Evolutionary conservation across 1,139 yeast genomes (phyloP), one percentile per base, ranked within the genome.

Genomic region (Debaryomycetaceae sp.): DNA sequence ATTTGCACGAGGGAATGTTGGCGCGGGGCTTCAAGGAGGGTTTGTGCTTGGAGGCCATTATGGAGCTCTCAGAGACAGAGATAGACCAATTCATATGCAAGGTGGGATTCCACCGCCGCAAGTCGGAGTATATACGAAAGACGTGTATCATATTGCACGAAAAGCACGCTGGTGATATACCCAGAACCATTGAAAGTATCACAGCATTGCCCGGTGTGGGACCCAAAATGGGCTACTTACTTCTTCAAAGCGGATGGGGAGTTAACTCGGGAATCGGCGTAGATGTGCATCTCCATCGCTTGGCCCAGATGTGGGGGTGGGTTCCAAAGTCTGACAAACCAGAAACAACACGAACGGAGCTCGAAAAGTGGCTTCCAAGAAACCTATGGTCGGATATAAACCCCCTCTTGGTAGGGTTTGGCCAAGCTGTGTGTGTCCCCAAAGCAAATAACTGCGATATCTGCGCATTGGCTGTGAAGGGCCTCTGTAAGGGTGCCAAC

Each of bases 321-420:
- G 84, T 83, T 4, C 76, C 51, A 57, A 70, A 57, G 43, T 75
- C 63, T 54, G 77, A 58, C 44, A 84, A 81, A 13, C 97, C 97
- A 0, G 97, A 93, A 52, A 75, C 75, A 38, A 87, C 96, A 0
- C 63, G 98, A 20, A 56, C 70, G 34, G 84, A 77, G 42, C 65
- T 91, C 38, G 87, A 91, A 57, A 65, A 68, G 24, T 87, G 96
- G 95, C 66, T 91, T 9, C 95, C 96, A 0, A 63, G 58, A 41
- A 78, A 79, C 37, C 72, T 80, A 42, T 91, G 99, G 99, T 68
- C 73, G 5, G 95, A 87, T 45, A 81, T 93, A 27, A 91, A 91
- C 58, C 96, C 96, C 0, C 63, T 86, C 20, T 63, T 91, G 11
- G 98, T 91, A 4, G 97, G 98, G 5, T 91, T 90, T 70, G 98